Percentiles rank a stretch among this genome's conserved stretches.
These are phyloP conservation scores for Lecanoromycetidae sp. DNA, from an alignment of 2,329 filamentous ascomycete genomes.

Conservation along the genomic window DNA sequence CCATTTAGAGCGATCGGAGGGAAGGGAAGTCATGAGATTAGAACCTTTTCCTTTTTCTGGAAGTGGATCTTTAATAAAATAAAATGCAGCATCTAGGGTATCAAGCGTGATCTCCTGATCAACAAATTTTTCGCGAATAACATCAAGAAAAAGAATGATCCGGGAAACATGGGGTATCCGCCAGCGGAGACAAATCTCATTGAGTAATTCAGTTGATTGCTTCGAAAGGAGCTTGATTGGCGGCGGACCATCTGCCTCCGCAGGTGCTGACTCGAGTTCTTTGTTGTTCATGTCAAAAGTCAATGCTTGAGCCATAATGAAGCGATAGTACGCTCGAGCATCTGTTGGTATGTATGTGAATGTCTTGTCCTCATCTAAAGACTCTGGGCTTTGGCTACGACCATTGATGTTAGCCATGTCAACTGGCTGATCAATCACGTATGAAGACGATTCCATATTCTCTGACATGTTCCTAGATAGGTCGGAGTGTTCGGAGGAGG, in stretches of 20 bases:
- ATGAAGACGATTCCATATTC: constrained; percentile 37
- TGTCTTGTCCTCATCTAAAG: constrained; percentile 43
- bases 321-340: constrained; percentile 69
- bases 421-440: constrained; percentile 54
- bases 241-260: constrained; percentile 36
- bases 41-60: constrained; percentile 50
- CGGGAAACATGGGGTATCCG: constrained; percentile 73
- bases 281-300: constrained; percentile 47
- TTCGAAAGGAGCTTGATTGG: constrained; percentile 53
- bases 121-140: constrained; percentile 70
- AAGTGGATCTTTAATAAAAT: constrained; percentile 62
- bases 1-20: constrained; percentile 53
- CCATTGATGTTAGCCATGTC: constrained; percentile 54
- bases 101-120: constrained; percentile 71
- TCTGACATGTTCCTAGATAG: constrained; percentile 36
- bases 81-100: constrained; percentile 72
- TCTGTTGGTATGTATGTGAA: constrained; percentile 88
- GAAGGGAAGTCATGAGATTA: constrained; percentile 37
- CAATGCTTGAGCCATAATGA: constrained; percentile 66
- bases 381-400: constrained; percentile 31
- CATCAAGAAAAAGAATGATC: constrained; percentile 70
- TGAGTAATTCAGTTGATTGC: constrained; percentile 68
- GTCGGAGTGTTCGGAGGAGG: constrained; percentile 34
- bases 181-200: constrained; percentile 79
- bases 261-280: constrained; percentile 33